Evolutionary conservation across 1,284 basidiomycete genomes (phyloP).

Genomic region (Sutorius eximius): DNA sequence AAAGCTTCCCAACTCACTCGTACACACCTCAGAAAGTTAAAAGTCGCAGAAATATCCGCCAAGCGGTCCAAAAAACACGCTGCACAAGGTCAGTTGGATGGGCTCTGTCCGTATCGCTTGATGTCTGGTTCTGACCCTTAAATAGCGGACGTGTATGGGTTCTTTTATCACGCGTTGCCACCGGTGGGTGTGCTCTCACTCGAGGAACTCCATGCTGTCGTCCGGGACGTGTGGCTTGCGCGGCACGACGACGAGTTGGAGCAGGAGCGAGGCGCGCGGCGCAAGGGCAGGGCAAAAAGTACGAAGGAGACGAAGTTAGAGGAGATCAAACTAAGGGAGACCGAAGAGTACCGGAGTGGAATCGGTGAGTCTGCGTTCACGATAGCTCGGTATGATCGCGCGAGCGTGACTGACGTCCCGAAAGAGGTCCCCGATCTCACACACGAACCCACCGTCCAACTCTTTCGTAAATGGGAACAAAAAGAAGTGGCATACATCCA

Average conservation of each 20-base stretch:
- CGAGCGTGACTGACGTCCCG: background rate
- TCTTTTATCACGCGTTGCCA: constrained; percentile 78
- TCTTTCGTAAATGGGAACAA: constrained; percentile 80
- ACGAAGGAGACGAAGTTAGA: constrained; percentile 71
- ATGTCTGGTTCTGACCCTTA: constrained; percentile 1
- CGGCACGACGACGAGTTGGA: constrained; percentile 71
- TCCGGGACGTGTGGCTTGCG: constrained; percentile 72
- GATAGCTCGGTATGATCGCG: background rate
- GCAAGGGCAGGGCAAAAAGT: constrained; percentile 80
- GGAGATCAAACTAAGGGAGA: constrained; percentile 67
- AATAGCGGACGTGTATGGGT: constrained; percentile 72
- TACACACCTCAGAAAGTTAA: constrained; percentile 69
- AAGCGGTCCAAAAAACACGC: constrained; percentile 59
- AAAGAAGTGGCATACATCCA: constrained; percentile 72
- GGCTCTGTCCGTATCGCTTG: background rate
- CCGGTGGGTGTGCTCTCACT: constrained; percentile 63
- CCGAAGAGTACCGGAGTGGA: constrained; percentile 77
- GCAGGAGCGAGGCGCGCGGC: constrained; percentile 58
- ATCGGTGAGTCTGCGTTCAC: constrained; percentile 58
- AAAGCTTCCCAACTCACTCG: constrained; percentile 81
- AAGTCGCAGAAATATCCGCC: constrained; percentile 56
- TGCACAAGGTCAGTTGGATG: constrained; percentile 46
- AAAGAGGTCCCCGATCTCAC: constrained; percentile 86
- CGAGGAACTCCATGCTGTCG: constrained; percentile 65
- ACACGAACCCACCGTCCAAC: constrained; percentile 64